Evolutionary conservation across 805 yeast genomes (phyloP).

Genomic region (Sungouiella thailandica): DNA sequence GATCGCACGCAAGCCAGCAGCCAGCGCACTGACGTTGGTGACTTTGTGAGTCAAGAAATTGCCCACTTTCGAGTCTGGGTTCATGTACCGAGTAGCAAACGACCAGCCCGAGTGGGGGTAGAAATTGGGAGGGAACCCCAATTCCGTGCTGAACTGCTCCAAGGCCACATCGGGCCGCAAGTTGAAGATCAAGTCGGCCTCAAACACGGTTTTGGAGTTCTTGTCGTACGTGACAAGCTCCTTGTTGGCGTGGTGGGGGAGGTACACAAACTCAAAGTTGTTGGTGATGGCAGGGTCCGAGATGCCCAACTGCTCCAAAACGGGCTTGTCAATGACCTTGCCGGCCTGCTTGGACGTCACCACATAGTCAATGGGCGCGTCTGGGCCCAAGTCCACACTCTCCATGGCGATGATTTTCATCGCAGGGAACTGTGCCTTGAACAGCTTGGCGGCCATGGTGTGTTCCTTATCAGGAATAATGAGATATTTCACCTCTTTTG

Average conservation of each 20-base stretch:
- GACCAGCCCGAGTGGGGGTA: slow-evolving; percentile 44
- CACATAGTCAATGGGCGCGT: slow-evolving; percentile 37
- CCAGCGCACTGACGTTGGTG: slow-evolving; percentile 7
- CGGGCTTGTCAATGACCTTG: slow-evolving; percentile 20
- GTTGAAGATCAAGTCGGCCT: slow-evolving; percentile 60
- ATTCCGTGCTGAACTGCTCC: slow-evolving; percentile 39
- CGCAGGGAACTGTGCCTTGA: slow-evolving; percentile 46
- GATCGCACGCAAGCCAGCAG: slow-evolving; percentile 16
- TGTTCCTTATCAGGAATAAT: slow-evolving; percentile 64
- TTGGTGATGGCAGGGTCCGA: slow-evolving; percentile 32
- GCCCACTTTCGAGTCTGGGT: slow-evolving; percentile 38
- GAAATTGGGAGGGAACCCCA: slow-evolving; percentile 41
- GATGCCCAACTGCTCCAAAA: slow-evolving; percentile 28
- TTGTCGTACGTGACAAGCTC: slow-evolving; percentile 52
- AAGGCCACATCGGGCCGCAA: slow-evolving; percentile 36
- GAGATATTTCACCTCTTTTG: slow-evolving; percentile 41
- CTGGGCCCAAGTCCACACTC: slow-evolving; percentile 25
- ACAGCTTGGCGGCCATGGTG: slow-evolving; percentile 54
- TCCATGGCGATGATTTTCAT: slow-evolving; percentile 53
- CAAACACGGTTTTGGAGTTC: slow-evolving; percentile 44
- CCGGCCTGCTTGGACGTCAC: slow-evolving; percentile 34
- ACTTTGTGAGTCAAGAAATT: slow-evolving; percentile 20
- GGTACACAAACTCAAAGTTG: slow-evolving; percentile 49
- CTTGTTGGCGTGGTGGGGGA: slow-evolving; percentile 54
- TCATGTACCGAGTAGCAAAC: slow-evolving; percentile 34